These are phyloP conservation scores for Fragaria ananassa DNA, from an alignment of 306 rosid species.

Conservation along the genomic window DNA sequence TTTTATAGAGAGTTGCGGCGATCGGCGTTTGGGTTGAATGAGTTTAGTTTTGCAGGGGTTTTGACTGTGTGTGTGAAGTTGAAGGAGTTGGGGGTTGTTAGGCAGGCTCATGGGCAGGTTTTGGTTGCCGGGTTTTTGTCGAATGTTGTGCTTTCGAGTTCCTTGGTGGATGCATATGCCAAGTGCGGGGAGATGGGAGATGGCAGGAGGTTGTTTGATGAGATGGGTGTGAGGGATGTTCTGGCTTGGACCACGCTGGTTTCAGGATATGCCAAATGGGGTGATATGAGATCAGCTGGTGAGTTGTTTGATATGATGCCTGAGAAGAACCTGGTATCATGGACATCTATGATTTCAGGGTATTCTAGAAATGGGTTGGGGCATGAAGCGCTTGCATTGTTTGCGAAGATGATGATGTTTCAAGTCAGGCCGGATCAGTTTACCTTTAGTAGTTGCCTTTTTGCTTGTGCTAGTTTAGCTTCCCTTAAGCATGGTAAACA, in stretches of 20 bases:
- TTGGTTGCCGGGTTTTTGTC: slow-evolving; percentile 59
- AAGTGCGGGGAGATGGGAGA: slow-evolving; percentile 65
- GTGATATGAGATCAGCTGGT: slow-evolving; percentile 61
- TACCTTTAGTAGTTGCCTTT: slow-evolving; percentile 73
- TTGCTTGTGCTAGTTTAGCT: slow-evolving; percentile 66
- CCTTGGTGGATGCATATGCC: slow-evolving; percentile 68
- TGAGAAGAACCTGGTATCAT: slow-evolving; percentile 58
- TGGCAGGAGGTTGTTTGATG: slow-evolving; percentile 59
- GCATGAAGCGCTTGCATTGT: slow-evolving; percentile 64
- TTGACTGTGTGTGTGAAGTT: slow-evolving; percentile 68
- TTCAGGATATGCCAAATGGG: slow-evolving; percentile 62
- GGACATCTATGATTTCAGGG: slow-evolving; percentile 73
- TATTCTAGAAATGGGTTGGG: slow-evolving; percentile 65
- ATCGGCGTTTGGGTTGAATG: slow-evolving; percentile 51
- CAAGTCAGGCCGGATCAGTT: slow-evolving; percentile 66
- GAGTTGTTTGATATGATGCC: slow-evolving; percentile 69
- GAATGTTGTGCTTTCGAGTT: slow-evolving; percentile 65
- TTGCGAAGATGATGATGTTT: slow-evolving; percentile 49
- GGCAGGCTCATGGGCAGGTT: slow-evolving; percentile 85
- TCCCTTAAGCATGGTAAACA: slow-evolving; percentile 67
- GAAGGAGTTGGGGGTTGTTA: slow-evolving; percentile 49
- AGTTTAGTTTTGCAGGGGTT: slow-evolving; percentile 67
- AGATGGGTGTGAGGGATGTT: slow-evolving; percentile 57
- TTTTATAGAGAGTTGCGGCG: slow-evolving; percentile 55
- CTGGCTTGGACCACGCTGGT: slow-evolving; percentile 71